Base-by-base conservation (phyloP, 306 rosid species). In the Quercus wislizeni region DNA sequence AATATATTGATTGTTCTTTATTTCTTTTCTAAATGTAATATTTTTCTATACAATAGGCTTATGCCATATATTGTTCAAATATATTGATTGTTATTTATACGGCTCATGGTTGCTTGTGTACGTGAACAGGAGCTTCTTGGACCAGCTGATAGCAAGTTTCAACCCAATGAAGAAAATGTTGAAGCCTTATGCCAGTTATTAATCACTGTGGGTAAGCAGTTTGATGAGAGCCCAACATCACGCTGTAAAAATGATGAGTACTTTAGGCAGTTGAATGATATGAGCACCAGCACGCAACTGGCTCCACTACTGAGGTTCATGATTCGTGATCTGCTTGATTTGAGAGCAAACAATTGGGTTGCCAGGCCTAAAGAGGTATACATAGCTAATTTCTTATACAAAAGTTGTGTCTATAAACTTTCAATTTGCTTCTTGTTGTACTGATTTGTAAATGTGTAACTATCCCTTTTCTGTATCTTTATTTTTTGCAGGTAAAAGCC, bases 121-220 rank as follows among this genome's bases (percentile, higher is more conserved):
- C 63, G 61, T 86, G 74, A 75, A 86, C 92, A 94, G 98, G 93
- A 90, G 80, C 97, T 94, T 77, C 74, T 92, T 77, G 98, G 98
- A 72, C 51, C 89, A 52, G 17, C 92, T 23, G 97, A 41, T 41
- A 41, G 46, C 46, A 41, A 41, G 46, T 8, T 41, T 41, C 46
- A 41, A 41, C 46, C 46, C 46, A 8, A 94, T 88, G 97, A 94
- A 85, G 98, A 94, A 85, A 91, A 92, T 69, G 98, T 94, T 54
- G 97, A 94, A 89, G 97, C 98, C 54, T 88, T 94, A 70, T 94
- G 98, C 83, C 98, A 94, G 43, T 92, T 94, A 76, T 91, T 94
- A 59, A 86, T 74, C 90, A 94, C 97, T 69, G 91, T 94, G 21
- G 98, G 98, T 74, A 92, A 92, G 88, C 97, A 92, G 87, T 93